Evolutionary conservation across 2,329 filamentous ascomycete genomes (phyloP), one percentile per base, ranked within the genome.

Genomic region (Cladosporium sp.): DNA sequence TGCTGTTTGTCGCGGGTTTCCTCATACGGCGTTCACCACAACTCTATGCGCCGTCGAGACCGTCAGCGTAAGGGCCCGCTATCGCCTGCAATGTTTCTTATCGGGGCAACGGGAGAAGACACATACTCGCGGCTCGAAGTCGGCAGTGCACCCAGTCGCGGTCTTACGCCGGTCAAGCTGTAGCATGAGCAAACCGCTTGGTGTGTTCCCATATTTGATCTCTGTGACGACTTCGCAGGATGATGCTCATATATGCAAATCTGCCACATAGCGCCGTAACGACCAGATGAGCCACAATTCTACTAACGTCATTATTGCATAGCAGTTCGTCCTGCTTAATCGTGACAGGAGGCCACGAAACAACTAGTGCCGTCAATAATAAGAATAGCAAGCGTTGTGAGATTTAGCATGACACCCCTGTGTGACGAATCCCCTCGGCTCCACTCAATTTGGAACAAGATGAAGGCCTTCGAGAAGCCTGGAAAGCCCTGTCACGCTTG

Each of bases 381-480:
- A 25, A 20, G 22, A 45, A 45, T 45, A 32, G 28, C 28, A 32
- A 32, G 28, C 28, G 28, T 10, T 32, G 28, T 32, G 8, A 10
- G 24, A 42, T 19, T 17, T 24, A 53, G 44, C 50, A 37, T 44
- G 50, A 37, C 50, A 53, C 36, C 50, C 50, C 50, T 52, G 37
- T 24, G 8, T 44, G 13, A 25, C n/a, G 10, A 12, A 10, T n/a
- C 45, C 32, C 45, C 22, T 13, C 12, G n/a, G 45, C 45, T 35
- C 50, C 37, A 53, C 50, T 22, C 45, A 34, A 37, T 13, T 53
- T 20, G 17, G 50, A 45, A 45, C 42, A 45, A 53, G 20, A 40
- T 42, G 24, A 34, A 35, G 25, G 25, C 17, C 50, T 53, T 53
- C 50, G 50, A 53, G 50, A 53, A 53, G 50, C 22, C 25, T n/a